phyloP scores from a whole-genome alignment of 2,329 filamentous ascomycete species.

The Cladophialophora chaetospira region DNA sequence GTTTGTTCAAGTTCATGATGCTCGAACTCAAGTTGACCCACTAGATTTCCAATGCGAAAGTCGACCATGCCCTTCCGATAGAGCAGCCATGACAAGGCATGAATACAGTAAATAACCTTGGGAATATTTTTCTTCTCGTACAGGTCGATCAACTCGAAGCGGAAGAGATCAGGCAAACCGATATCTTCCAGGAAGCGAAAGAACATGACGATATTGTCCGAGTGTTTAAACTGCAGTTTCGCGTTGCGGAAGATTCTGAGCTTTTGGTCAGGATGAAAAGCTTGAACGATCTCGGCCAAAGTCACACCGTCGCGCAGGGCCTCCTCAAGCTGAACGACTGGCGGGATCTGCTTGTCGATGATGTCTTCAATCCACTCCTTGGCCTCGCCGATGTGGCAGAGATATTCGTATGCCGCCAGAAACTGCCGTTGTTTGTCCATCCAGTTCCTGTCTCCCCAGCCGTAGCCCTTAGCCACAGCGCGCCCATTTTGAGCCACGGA shows the following conservation, averaged over 20 bases:
- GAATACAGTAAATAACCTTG: conserved; percentile 98
- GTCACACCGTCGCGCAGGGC: conserved; percentile 90
- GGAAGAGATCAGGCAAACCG: conserved; percentile 89
- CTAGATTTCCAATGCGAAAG: conserved; percentile 93
- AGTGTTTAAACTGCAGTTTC: conserved; percentile 89
- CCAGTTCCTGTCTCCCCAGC: conserved; percentile 86
- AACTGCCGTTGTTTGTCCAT: conserved; percentile 99
- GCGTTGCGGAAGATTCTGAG: conserved; percentile 82
- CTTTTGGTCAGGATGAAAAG: conserved; percentile 74
- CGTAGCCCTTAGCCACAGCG: conserved; percentile 57
- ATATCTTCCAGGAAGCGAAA: conserved; percentile 91
- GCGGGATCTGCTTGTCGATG: conserved; percentile 79
- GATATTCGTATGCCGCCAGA: conserved; percentile 94
- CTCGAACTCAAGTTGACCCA: conserved; percentile 95
- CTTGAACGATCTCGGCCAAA: conserved; percentile 88
- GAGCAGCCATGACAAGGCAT: conserved; percentile 94
- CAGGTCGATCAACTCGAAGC: conserved; percentile 94
- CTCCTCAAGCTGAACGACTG: conserved; percentile 92
- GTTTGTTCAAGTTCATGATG: conserved; percentile 96
- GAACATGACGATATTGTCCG: conserved; percentile 96
- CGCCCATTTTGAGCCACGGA: conserved; percentile 52
- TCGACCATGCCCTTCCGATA: conserved; percentile 92
- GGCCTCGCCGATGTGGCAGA: conserved; percentile 97
- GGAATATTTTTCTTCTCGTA: conserved; percentile 99
- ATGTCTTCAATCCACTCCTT: conserved; percentile 99